Conservation (phyloP, 2,329 filamentous ascomycete species). For the Calonectria naviculata region DNA sequence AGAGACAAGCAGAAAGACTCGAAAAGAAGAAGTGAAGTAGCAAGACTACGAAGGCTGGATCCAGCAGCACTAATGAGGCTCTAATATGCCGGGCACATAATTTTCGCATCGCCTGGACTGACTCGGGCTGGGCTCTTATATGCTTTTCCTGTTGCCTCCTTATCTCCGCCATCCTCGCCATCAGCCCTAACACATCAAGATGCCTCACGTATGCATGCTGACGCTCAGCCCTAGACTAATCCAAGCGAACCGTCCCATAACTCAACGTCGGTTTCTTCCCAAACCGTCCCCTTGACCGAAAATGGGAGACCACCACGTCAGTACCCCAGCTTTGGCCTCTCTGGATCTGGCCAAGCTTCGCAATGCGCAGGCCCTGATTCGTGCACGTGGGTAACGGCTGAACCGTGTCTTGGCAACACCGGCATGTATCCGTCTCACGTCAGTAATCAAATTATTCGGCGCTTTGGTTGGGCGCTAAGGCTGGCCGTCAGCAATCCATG, state of each 20-base stretch:
- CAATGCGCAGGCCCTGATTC: conserved; percentile 7
- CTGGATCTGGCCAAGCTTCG: not conserved
- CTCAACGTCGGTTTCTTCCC: not conserved
- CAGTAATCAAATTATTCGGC: not conserved
- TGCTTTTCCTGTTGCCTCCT: not conserved
- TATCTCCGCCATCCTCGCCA: not conserved
- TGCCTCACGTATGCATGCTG: not conserved
- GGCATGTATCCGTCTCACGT: conserved; percentile 13
- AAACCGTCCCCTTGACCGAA: not conserved
- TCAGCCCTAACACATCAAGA: not conserved
- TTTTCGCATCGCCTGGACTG: not conserved
- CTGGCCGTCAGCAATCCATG: not conserved
- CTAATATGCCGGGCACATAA: not conserved
- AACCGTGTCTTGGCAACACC: not conserved
- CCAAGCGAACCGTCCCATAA: not conserved
- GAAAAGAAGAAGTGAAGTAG: not conserved
- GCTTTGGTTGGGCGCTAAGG: not conserved
- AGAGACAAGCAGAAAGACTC: not conserved
- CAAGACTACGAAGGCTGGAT: not conserved
- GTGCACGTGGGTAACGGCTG: not conserved
- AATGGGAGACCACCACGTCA: not conserved
- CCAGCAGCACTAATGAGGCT: no score
- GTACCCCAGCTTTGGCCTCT: not conserved
- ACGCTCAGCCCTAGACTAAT: not conserved
- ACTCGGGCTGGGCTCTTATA: not conserved